These are phyloP conservation scores for Rutstroemia sydowiana DNA, from an alignment of 2,329 filamentous ascomycete genomes.

Conservation along the genomic window DNA sequence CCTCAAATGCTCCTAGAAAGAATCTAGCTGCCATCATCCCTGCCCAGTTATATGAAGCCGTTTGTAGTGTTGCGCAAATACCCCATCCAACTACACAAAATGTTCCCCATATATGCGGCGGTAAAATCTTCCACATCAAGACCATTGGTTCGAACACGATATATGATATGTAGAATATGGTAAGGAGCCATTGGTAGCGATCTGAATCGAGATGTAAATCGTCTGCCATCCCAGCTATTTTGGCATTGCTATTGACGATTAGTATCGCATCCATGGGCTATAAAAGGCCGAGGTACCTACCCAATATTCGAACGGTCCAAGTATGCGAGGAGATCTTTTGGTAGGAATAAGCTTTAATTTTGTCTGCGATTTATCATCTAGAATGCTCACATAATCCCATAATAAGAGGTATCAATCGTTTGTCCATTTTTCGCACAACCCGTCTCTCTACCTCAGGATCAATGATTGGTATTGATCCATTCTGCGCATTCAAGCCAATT, in stretches of 20 bases:
- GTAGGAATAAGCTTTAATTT: too few species aligned
- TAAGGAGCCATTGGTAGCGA: conserved; percentile 35
- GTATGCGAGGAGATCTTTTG: conserved; percentile 41
- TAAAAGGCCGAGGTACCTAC: conserved; percentile 18
- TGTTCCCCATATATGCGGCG: conserved; percentile 33
- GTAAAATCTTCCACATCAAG: conserved; percentile 33
- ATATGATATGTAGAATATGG: conserved; percentile 35
- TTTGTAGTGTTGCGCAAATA: conserved; percentile 39
- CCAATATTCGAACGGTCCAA: conserved; percentile 45
- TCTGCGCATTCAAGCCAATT: neutral
- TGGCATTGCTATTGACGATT: conserved; percentile 38
- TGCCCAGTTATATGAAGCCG: conserved; percentile 27
- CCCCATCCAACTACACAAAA: conserved; percentile 33
- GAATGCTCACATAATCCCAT: conserved; percentile 16
- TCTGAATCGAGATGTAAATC: conserved; percentile 40
- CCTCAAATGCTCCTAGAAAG: conserved; percentile 34
- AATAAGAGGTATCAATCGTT: conserved; percentile 40
- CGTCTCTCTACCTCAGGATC: conserved; percentile 34
- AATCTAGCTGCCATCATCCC: conserved; percentile 33
- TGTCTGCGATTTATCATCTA: too few species aligned
- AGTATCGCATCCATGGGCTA: neutral
- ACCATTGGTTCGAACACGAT: conserved; percentile 35
- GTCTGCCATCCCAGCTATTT: conserved; percentile 44
- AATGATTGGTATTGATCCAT: neutral
- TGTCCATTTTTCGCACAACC: conserved; percentile 53